Base-by-base conservation (phyloP, 306 rosid species). In the Vigna mungo region DNA sequence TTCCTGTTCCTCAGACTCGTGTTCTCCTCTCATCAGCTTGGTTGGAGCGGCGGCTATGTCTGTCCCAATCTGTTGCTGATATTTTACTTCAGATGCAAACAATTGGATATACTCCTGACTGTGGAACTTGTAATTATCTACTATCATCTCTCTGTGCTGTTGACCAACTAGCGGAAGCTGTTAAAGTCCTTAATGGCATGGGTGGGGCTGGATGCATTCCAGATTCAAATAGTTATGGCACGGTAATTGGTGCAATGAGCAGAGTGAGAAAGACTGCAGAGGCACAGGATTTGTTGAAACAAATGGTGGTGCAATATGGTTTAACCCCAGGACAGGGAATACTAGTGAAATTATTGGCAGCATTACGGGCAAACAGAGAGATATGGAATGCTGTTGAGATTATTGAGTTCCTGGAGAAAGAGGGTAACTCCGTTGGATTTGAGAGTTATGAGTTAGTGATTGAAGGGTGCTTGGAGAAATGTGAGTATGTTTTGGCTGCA, bases 361-460 rank as follows among this genome's bases (percentile, higher is more conserved):
- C 93, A 46, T 84, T 94, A 74, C 85, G 91, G 41, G 85, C 94
- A 37, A 84, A 91, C 75, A 83, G 88, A 73, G 96, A 94, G 84
- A 83, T 86, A 74, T 82, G 91, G 96, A 86, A 81, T 73, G 90
- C 89, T 18, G 89, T 84, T 70, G 89, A 89, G 84, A 55, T 87
- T 77, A 82, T 90, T 77, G 89, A 81, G 49, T 83, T 91, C 69
- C 74, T 94, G 81, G 93, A 88, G 82, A 84, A 51, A 81, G 85
- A 86, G 84, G 85, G 79, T 49, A 65, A 34, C n/a, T 46, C 55
- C 75, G 77, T 92, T 16, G 96, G 90, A 64, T 94, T 92, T 72
- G 94, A 90, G 88, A 80, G 88, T 87, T 88, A 94, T 27, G 96
- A 94, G 82, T n/a, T 79, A 66, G 89, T 89, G 77, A 65, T 92